Evolutionary conservation across 352 stramenopile species (phyloP).

Genomic region (Phytophthora fragariae): DNA sequence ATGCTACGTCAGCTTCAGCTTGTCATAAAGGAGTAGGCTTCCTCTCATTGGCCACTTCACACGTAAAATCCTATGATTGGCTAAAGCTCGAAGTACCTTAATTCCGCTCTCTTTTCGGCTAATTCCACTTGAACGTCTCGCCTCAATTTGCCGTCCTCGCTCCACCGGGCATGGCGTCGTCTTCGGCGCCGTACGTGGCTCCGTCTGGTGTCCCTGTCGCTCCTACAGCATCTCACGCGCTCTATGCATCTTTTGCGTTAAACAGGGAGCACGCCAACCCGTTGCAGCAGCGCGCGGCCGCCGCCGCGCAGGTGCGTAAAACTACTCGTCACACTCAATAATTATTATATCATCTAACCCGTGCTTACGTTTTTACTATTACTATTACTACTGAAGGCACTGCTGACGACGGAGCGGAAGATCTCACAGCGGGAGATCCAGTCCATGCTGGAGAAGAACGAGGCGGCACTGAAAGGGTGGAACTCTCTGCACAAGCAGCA

Average conservation of each 20-base stretch:
- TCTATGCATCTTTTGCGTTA: constrained; percentile 20
- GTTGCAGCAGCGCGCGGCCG: constrained; percentile 71
- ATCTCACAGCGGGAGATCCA: constrained; percentile 75
- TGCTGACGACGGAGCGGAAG: constrained; percentile 58
- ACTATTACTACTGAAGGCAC: constrained; percentile 7
- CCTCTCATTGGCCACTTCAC: constrained; percentile 7
- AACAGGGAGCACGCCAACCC: constrained; percentile 34
- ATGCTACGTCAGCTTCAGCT: constrained; percentile 6
- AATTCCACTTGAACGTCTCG: constrained; percentile 16
- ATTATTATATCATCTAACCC: background rate
- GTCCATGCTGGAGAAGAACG: constrained; percentile 89
- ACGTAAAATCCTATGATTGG: constrained; percentile 28
- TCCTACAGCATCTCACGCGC: constrained; percentile 10
- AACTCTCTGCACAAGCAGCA: constrained; percentile 77
- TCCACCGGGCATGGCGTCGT: constrained; percentile 32
- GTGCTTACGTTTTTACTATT: background rate
- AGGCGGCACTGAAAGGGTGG: constrained; percentile 77
- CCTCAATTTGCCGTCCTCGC: constrained; percentile 5
- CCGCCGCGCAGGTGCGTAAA: constrained; percentile 55
- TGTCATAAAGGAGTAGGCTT: background rate
- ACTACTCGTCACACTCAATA: background rate
- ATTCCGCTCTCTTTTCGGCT: constrained; percentile 21
- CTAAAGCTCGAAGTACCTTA: constrained; percentile 3
- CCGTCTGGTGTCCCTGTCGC: background rate
- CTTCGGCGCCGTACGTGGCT: constrained; percentile 36